These are phyloP conservation scores for Sugiyamaella japonica DNA, from an alignment of 1,139 yeast species.

Conservation along the genomic window DNA sequence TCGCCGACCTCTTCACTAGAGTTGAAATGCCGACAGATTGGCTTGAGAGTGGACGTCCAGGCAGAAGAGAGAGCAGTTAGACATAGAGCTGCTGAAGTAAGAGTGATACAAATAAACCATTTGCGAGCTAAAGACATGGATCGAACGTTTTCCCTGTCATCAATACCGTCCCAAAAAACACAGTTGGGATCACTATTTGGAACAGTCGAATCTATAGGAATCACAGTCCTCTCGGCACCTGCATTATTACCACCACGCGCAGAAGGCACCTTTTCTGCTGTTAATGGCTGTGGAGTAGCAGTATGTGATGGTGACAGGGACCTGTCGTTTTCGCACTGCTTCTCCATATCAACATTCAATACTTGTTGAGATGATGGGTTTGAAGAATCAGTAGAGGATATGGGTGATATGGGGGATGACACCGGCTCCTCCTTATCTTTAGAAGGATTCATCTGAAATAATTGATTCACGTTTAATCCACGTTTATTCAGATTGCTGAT, in stretches of 20 bases:
- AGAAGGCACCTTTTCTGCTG: too few relatives aligned
- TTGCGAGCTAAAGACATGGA: constrained; percentile 45
- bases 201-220: constrained; percentile 8
- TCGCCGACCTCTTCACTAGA: constrained; percentile 61
- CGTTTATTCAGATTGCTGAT: too few relatives aligned
- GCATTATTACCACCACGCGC: not conserved
- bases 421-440: not conserved
- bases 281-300: constrained; percentile 3
- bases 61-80: constrained; percentile 55
- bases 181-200: constrained; percentile 15
- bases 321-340: not conserved
- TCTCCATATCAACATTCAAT: constrained; percentile 2
- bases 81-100: constrained; percentile 50
- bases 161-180: constrained; percentile 38
- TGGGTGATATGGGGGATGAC: not conserved
- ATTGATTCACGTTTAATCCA: too few relatives aligned
- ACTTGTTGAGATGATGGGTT: not conserved
- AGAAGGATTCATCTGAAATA: too few relatives aligned
- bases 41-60: constrained; percentile 56
- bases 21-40: constrained; percentile 50
- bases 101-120: constrained; percentile 55
- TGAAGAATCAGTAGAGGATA: not conserved
- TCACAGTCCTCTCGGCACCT: not conserved
- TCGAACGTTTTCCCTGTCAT: constrained; percentile 57
- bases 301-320: not conserved